Percentiles rank a stretch among this genome's conserved stretches.
phyloP scores from a whole-genome alignment of 495 filamentous ascomycete genomes.

The Cetradonia linearis region DNA sequence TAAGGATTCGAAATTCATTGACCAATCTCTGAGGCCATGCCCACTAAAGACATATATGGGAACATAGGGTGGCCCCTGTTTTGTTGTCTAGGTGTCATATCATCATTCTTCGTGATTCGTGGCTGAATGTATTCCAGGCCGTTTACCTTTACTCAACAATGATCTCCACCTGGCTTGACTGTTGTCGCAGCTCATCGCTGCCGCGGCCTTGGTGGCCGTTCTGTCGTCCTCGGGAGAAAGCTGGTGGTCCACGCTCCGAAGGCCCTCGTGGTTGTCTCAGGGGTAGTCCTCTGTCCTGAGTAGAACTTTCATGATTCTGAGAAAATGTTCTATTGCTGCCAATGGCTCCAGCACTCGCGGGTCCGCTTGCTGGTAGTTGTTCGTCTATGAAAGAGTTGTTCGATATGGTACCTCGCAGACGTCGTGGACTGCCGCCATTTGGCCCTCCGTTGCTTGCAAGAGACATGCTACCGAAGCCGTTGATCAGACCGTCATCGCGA shows the following conservation, averaged over 20 bases:
- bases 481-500: conserved; percentile 58
- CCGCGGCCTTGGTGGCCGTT: conserved; percentile 74
- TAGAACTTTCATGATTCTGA: conserved; percentile 51
- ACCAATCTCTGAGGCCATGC: conserved; percentile 8
- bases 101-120: conserved; percentile 50
- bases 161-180: conserved; percentile 40
- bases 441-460: conserved; percentile 43
- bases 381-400: conserved; percentile 58
- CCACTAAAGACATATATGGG: conserved; percentile 13
- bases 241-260: conserved; percentile 58
- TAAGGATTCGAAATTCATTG: conserved; percentile 1
- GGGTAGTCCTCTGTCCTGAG: conserved; percentile 49
- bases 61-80: conserved; percentile 23
- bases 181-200: conserved; percentile 63
- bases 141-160: conserved; percentile 41
- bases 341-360: conserved; percentile 55
- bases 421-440: conserved; percentile 46
- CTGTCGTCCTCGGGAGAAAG: conserved; percentile 59
- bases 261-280: conserved; percentile 79
- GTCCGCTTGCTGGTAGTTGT: conserved; percentile 33
- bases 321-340: conserved; percentile 74
- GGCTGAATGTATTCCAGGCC: conserved; percentile 37
- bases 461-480: conserved; percentile 54
- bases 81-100: conserved; percentile 41
- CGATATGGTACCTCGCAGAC: conserved; percentile 55